These are phyloP conservation scores for Cylindrodendrum hubeiense DNA, from an alignment of 2,329 filamentous ascomycete genomes.

Conservation along the genomic window DNA sequence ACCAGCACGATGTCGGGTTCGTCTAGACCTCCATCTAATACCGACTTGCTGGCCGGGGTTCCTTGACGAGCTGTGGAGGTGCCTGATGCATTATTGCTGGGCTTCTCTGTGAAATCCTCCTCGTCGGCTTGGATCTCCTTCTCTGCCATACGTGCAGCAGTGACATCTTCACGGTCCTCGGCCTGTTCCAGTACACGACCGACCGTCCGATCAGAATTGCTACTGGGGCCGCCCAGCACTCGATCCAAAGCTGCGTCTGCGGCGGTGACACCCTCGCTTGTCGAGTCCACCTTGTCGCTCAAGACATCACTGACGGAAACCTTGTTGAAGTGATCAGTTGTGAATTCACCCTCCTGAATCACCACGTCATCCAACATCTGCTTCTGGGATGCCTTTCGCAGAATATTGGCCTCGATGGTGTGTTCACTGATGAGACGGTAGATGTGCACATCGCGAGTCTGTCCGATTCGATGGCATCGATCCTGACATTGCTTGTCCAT, in stretches of 20 bases:
- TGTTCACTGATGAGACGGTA: conserved; percentile 94
- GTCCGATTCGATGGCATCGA: conserved; percentile 94
- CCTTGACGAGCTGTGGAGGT: conserved; percentile 64
- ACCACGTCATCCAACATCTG: conserved; percentile 98
- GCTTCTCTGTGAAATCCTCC: conserved; percentile 82
- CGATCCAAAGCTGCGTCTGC: conserved; percentile 88
- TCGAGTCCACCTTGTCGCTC: conserved; percentile 66
- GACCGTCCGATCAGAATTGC: conserved; percentile 71
- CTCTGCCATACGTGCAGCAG: conserved; percentile 87
- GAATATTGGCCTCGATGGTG: conserved; percentile 97
- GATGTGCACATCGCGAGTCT: conserved; percentile 97
- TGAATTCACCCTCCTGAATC: conserved; percentile 98
- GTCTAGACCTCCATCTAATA: conserved; percentile 47
- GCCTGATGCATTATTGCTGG: conserved; percentile 58
- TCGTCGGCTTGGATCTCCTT: conserved; percentile 91
- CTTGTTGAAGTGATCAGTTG: conserved; percentile 94
- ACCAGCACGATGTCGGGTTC: conserved; percentile 49
- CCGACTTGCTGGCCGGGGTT: conserved; percentile 59
- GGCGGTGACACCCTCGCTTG: conserved; percentile 70
- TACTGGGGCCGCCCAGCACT: conserved; percentile 77
- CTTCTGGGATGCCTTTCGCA: conserved; percentile 97
- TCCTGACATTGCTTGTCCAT: conserved; percentile 99
- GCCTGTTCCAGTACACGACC: conserved; percentile 86
- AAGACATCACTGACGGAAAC: conserved; percentile 79
- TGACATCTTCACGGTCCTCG: conserved; percentile 92